These are phyloP conservation scores for Actinidia arguta DNA, from an alignment of 179 eudicot species.

Conservation along the genomic window DNA sequence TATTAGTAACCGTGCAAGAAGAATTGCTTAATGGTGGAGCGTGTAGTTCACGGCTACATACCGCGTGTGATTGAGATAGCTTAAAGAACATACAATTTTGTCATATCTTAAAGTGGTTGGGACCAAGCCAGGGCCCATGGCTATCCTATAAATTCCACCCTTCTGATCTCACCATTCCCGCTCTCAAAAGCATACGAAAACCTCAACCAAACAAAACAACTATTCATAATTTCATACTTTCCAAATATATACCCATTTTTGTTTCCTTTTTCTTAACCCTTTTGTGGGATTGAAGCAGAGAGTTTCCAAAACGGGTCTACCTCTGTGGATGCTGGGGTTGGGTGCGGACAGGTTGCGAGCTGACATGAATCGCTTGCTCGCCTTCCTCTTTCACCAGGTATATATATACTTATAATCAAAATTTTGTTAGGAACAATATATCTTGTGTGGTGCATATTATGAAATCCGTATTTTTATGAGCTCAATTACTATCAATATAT, in stretches of 20 bases:
- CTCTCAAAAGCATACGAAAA: not conserved
- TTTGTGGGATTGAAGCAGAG: not conserved
- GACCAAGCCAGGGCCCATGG: not conserved
- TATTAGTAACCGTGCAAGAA: too few relatives aligned
- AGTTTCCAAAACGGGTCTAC: constrained; percentile 89
- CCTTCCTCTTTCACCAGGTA: constrained; percentile 91
- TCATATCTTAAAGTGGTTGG: not conserved
- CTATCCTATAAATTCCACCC: constrained; percentile 14
- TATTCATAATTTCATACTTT: not conserved
- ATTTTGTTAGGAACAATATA: too few relatives aligned
- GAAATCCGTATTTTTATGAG: too few relatives aligned
- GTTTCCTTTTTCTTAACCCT: not conserved
- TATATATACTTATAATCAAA: not conserved
- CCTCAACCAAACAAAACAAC: not conserved
- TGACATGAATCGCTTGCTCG: constrained; percentile 91
- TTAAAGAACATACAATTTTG: too few relatives aligned
- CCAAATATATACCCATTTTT: not conserved
- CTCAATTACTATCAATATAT: too few relatives aligned
- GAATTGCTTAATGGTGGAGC: not conserved
- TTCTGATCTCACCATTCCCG: not conserved
- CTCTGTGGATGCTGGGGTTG: constrained; percentile 96
- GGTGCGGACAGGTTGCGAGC: constrained; percentile 75
- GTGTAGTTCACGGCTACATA: not conserved
- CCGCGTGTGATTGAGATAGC: not conserved
- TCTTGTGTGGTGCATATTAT: too few relatives aligned